Base-by-base conservation (phyloP, 1,139 yeast species). In the Yamadazyma mexicana region DNA sequence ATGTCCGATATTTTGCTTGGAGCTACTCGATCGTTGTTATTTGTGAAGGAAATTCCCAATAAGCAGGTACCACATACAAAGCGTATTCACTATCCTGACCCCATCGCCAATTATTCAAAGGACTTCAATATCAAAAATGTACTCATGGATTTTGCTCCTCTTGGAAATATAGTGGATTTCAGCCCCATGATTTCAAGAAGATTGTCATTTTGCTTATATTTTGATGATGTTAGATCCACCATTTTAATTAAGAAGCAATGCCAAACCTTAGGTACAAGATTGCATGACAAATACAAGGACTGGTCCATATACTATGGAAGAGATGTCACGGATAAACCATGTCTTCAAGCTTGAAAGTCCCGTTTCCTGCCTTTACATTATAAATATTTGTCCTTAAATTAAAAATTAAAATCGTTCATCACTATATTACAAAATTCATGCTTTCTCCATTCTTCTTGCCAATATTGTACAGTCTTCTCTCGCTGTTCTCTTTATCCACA, bases 241-340 rank as follows among this genome's bases (percentile, higher is more conserved):
- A 77, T 86, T 22, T 54, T 59, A n/a, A 88, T 86, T 3, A 83
- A 81, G 58, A 62, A 61, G 30, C 74, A 73, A 17, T 58, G 66
- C 40, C 66, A 64, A 34, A 49, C 52, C 5, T 45, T 43, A 4
- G 66, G 66, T 1, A 63, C 77, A 2, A 48, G 46, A n/a, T 50
- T 83, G 46, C 52, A 65, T 39, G 49, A 49, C n/a, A 77, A 72
- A 48, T 86, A 81, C 51, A 58, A 58, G 7, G 75, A 65, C 6
- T 87, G 95, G 94, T 59, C 67, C 9, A 61, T 83, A 3, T 73
- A 80, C 75, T 87, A 78, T 52, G 88, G 86, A 0, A 74, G 72
- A 38, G 95, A 87, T 55, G 76, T 79, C 1, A 70, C 87, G 5
- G 92, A 84, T 47, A 68, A 65, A 44, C 80, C 73, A 3, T 43